Conservation (phyloP, 192 early-diverging fungal species). For the Backusella parvicylindrica region DNA sequence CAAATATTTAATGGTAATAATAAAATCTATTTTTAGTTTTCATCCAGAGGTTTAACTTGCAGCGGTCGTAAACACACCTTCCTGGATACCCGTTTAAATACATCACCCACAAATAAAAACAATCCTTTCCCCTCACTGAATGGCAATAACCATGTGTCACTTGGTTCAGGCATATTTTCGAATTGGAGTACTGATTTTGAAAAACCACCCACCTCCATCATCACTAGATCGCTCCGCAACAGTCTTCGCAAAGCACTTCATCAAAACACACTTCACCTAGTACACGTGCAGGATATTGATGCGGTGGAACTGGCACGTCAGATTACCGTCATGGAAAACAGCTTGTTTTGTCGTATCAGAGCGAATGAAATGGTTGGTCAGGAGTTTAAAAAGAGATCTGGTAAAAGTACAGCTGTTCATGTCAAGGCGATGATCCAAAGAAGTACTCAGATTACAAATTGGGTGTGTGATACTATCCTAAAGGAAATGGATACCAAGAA, state of each 20-base stretch:
- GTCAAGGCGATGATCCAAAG: constrained; percentile 31
- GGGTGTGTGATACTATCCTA: constrained; percentile 77
- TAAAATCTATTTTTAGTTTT: too few species aligned
- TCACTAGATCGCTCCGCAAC: constrained; percentile 1
- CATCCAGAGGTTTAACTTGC: background rate
- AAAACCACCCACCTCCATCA: constrained; percentile 8
- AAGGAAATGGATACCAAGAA: constrained; percentile 65
- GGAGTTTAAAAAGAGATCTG: constrained; percentile 21
- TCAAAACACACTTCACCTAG: background rate
- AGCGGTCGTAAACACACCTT: background rate
- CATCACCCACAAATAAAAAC: background rate
- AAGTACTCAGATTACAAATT: constrained; percentile 53
- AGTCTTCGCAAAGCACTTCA: background rate
- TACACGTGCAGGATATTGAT: constrained; percentile 43
- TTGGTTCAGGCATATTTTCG: background rate
- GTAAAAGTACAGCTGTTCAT: constrained; percentile 39
- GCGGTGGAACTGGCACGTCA: constrained; percentile 68
- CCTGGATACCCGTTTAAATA: background rate
- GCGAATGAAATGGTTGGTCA: constrained; percentile 56
- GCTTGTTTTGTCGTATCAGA: constrained; percentile 59
- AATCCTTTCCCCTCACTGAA: background rate
- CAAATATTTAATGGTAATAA: too few species aligned
- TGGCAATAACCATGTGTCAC: background rate
- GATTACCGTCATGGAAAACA: constrained; percentile 73
- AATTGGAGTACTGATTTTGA: background rate